Conservation (phyloP, 2,329 filamentous ascomycete genomes). For the Monilinia polystroma region DNA sequence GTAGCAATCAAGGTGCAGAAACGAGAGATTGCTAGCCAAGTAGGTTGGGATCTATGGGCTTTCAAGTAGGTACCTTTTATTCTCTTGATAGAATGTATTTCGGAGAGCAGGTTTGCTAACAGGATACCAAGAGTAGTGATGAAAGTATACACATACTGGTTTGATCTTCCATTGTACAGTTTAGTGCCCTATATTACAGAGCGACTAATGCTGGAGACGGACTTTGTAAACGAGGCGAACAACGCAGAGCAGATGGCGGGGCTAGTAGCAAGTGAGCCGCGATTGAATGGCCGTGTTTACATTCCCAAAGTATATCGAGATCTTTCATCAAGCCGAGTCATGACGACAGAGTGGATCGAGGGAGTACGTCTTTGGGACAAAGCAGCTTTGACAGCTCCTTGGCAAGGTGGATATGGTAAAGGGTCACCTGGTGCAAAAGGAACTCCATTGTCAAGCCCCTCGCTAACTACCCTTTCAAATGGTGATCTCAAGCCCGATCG, state of each 20-base stretch:
- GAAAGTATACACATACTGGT: constrained; percentile 79
- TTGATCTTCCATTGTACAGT: constrained; percentile 89
- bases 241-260: constrained; percentile 83
- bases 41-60: constrained; percentile 92
- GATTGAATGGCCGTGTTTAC: constrained; percentile 78
- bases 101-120: constrained; percentile 17
- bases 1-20: constrained; percentile 98
- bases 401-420: constrained; percentile 73
- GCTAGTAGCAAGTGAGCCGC: constrained; percentile 72
- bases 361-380: constrained; percentile 93
- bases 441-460: constrained; percentile 49
- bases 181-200: constrained; percentile 92
- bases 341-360: constrained; percentile 98
- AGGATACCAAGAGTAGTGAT: constrained; percentile 64
- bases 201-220: constrained; percentile 87
- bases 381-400: constrained; percentile 70
- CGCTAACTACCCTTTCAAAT: constrained; percentile 43
- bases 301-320: constrained; percentile 83
- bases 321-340: constrained; percentile 76
- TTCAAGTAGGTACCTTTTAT: constrained; percentile 63
- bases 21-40: constrained; percentile 85
- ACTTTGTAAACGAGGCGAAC: constrained; percentile 87
- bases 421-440: constrained; percentile 79
- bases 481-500: constrained; percentile 75
- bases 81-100: background rate